A percentile compares a stretch with the other conserved stretches of the same genome.
Evolutionary conservation across 2,329 filamentous ascomycete species (phyloP).

Genomic region (Pyrenophora seminiperda): DNA sequence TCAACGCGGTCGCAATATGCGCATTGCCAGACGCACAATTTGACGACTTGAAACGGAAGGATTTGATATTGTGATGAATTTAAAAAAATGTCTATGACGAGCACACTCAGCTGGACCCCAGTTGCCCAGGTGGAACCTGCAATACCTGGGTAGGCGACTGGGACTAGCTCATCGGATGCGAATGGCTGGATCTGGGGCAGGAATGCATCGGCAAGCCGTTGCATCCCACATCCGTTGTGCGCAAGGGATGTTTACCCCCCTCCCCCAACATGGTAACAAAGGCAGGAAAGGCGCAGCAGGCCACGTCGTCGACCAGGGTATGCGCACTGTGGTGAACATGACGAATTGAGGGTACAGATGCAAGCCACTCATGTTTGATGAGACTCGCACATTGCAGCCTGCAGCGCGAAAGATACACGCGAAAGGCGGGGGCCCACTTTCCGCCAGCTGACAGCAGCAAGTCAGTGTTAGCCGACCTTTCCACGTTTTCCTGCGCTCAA

Average conservation of each 20-base stretch:
- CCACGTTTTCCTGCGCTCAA: conserved; percentile 21
- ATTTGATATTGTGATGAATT: too few relatives aligned
- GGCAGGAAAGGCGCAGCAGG: neutral
- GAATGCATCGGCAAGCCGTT: neutral
- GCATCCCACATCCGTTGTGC: neutral
- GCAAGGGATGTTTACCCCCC: neutral
- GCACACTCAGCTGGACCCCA: conserved; percentile 8
- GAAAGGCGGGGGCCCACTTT: conserved; percentile 18
- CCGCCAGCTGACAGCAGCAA: conserved; percentile 20
- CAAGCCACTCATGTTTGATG: conserved; percentile 14
- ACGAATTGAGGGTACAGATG: conserved; percentile 8
- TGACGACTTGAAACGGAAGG: too few relatives aligned
- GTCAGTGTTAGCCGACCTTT: conserved; percentile 22
- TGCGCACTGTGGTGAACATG: conserved; percentile 9
- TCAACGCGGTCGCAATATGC: neutral
- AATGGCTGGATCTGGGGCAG: conserved; percentile 11
- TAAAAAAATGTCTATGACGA: conserved; percentile 14
- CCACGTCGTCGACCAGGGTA: conserved; percentile 11
- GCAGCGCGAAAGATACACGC: conserved; percentile 21
- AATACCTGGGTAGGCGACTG: conserved; percentile 6
- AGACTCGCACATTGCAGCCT: conserved; percentile 14
- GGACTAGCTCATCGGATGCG: conserved; percentile 21
- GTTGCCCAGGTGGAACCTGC: too few relatives aligned
- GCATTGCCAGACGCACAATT: neutral
- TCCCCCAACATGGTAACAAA: neutral